Evolutionary conservation across 139 green algal genomes (phyloP).

Genomic region (Gonium pectorale): DNA sequence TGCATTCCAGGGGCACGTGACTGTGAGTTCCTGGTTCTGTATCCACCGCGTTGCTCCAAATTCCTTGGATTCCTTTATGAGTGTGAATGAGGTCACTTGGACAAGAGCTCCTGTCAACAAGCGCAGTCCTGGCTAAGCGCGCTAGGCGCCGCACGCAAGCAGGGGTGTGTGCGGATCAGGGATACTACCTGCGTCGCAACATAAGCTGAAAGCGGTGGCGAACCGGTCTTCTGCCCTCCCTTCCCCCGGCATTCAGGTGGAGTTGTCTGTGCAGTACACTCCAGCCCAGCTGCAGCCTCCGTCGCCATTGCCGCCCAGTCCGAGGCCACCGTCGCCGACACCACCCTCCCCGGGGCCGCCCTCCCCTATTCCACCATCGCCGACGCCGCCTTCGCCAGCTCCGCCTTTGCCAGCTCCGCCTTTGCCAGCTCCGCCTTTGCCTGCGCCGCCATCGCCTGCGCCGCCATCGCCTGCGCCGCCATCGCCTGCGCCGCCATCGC

Average conservation of each 20-base stretch:
- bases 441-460: not conserved
- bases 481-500: not conserved
- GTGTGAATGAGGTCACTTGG: no score
- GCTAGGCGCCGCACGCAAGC: no score
- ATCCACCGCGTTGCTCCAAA: no score
- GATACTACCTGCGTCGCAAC: no score
- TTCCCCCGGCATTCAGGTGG: not conserved
- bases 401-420: not conserved
- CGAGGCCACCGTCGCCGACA: not conserved
- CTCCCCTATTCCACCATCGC: not conserved
- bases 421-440: not conserved
- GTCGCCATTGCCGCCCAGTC: not conserved
- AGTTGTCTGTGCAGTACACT: not conserved
- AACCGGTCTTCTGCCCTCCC: no score
- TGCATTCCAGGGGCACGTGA: no score
- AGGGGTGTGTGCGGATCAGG: no score
- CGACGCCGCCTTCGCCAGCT: not conserved
- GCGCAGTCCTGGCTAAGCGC: no score
- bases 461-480: not conserved
- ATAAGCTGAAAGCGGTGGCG: no score
- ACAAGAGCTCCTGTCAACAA: no score
- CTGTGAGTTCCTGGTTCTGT: no score
- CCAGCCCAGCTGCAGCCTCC: not conserved
- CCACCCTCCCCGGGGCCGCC: not conserved
- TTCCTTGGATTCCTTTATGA: no score